Percentiles rank a stretch among this genome's conserved stretches.
These are phyloP conservation scores for Perkinsus chesapeaki DNA, from an alignment of 169 alveolate genomes.

Conservation along the genomic window DNA sequence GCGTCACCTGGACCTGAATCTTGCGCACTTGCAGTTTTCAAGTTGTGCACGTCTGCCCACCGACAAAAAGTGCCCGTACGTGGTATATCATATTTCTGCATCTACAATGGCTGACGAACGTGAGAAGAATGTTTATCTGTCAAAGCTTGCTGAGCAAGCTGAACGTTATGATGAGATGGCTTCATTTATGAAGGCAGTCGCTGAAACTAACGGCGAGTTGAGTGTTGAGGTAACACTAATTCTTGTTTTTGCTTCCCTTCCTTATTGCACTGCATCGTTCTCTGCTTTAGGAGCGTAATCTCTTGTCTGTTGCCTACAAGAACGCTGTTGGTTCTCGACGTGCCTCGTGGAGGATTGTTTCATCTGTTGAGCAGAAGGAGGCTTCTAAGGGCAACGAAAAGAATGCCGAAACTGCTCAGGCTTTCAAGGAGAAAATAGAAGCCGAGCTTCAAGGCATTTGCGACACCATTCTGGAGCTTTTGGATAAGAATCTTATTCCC, in stretches of 20 bases:
- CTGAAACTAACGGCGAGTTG: neutral
- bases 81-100: neutral
- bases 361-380: constrained; percentile 87
- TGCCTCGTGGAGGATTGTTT: constrained; percentile 93
- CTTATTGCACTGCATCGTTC: neutral
- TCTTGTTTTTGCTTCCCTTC: neutral
- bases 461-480: constrained; percentile 75
- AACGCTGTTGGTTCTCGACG: constrained; percentile 98
- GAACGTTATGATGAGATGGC: constrained; percentile 98
- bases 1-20: too few relatives aligned
- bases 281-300: constrained; percentile 35
- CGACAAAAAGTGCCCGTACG: too few relatives aligned
- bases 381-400: constrained; percentile 74
- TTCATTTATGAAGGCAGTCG: constrained; percentile 28
- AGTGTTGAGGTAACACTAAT: neutral
- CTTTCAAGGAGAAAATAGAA: constrained; percentile 80
- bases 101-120: neutral
- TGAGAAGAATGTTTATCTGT: neutral
- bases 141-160: constrained; percentile 99
- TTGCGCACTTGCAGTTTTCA: too few relatives aligned
- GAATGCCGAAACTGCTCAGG: constrained; percentile 69
- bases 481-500: constrained; percentile 48
- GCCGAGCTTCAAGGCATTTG: constrained; percentile 86
- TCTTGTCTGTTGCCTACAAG: constrained; percentile 95
- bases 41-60: neutral